Evolutionary conservation across 306 rosid genomes (phyloP).

Genomic region (Luffa acutangula): DNA sequence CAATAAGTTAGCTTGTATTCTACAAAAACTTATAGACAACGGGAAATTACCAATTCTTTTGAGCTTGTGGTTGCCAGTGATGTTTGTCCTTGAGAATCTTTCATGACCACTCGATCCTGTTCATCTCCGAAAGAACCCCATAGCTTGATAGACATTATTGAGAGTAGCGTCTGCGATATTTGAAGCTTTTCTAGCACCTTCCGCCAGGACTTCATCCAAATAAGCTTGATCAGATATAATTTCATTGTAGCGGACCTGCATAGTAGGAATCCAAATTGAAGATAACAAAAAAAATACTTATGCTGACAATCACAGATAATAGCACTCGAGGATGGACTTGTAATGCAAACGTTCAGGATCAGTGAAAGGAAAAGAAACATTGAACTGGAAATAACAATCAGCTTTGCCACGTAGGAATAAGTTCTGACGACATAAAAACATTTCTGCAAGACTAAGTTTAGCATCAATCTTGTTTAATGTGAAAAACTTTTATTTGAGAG

Average conservation of each 20-base stretch:
- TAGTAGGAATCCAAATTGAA: constrained; percentile 2
- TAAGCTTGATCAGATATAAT: constrained; percentile 68
- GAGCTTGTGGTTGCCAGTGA: constrained; percentile 27
- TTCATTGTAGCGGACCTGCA: constrained; percentile 78
- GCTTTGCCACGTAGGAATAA: background rate
- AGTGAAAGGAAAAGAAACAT: background rate
- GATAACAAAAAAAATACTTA: constrained; percentile 5
- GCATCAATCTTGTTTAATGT: background rate
- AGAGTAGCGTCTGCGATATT: constrained; percentile 70
- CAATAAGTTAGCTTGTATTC: constrained; percentile 23
- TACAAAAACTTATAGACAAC: constrained; percentile 20
- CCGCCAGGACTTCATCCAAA: constrained; percentile 70
- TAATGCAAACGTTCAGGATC: background rate
- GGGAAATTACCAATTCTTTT: constrained; percentile 23
- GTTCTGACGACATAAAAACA: background rate
- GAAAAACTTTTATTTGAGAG: background rate
- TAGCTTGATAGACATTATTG: constrained; percentile 69
- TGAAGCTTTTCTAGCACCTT: constrained; percentile 76
- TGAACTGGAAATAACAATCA: background rate
- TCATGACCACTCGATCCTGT: constrained; percentile 20
- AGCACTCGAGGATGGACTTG: background rate
- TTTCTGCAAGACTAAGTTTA: background rate
- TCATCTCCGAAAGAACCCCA: constrained; percentile 73
- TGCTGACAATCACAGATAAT: background rate
- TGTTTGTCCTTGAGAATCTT: constrained; percentile 8